Evolutionary conservation across 2,329 filamentous ascomycete genomes (phyloP).

Genomic region (Thyridium curvatum): DNA sequence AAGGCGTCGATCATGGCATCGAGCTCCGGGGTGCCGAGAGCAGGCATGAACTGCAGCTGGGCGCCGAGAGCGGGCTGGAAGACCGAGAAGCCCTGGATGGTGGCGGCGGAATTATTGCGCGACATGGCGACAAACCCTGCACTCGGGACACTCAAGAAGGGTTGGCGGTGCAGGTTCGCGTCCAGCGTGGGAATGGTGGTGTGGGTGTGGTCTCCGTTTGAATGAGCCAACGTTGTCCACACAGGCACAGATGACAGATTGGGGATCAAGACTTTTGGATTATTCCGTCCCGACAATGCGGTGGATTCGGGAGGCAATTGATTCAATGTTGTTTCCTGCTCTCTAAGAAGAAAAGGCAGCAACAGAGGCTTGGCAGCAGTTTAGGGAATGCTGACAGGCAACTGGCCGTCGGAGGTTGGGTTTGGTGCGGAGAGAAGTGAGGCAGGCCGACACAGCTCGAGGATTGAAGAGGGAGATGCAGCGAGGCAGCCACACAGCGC

Average conservation of each 20-base stretch:
- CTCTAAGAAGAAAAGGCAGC: too few relatives aligned
- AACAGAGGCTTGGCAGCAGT: too few relatives aligned
- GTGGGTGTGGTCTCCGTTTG: background rate
- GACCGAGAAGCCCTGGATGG: constrained; percentile 49
- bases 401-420: too few relatives aligned
- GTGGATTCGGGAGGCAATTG: too few relatives aligned
- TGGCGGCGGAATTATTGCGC: constrained; percentile 23
- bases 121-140: constrained; percentile 26
- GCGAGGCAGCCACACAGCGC: too few relatives aligned
- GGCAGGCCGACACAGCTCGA: too few relatives aligned
- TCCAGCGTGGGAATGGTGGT: constrained; percentile 5
- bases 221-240: background rate
- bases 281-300: background rate
- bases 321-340: too few relatives aligned
- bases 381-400: too few relatives aligned
- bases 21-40: constrained; percentile 56
- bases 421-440: too few relatives aligned
- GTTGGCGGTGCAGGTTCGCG: background rate
- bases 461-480: too few relatives aligned
- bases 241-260: background rate
- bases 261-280: background rate
- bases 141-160: background rate
- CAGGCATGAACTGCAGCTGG: constrained; percentile 58
- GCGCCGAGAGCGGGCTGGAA: constrained; percentile 52
- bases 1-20: constrained; percentile 54